These are phyloP conservation scores for Podaxis sp. DNA, from an alignment of 768 basidiomycete species.

Conservation along the genomic window DNA sequence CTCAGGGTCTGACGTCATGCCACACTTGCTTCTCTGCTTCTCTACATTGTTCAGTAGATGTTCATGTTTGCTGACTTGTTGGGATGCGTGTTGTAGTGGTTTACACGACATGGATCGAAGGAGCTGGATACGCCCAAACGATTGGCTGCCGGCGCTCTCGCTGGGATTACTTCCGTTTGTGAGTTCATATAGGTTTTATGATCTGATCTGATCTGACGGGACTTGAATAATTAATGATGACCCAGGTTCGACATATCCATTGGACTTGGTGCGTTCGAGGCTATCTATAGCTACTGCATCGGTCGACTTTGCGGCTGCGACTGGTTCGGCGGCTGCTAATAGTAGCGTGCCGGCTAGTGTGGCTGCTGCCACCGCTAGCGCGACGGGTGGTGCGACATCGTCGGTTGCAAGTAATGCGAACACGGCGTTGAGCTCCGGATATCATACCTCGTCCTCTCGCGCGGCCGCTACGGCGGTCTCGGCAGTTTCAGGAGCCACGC, in stretches of 20 bases:
- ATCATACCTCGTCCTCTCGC: conserved; percentile 52
- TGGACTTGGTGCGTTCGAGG: conserved; percentile 91
- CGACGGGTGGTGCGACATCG: conserved; percentile 25
- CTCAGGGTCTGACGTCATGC: conserved; percentile 30
- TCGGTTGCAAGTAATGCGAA: conserved; percentile 25
- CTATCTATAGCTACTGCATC: conserved; percentile 94
- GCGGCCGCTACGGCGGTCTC: conserved; percentile 31
- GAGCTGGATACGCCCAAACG: conserved; percentile 89
- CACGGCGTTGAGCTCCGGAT: conserved; percentile 45
- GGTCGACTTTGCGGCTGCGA: conserved; percentile 22
- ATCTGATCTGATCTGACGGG: background rate
- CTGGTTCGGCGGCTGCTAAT: conserved; percentile 17
- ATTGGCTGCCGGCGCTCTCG: conserved; percentile 82
- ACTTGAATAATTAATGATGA: background rate
- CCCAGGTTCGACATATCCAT: conserved; percentile 82
- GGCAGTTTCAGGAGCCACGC: conserved; percentile 19
- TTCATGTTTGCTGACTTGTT: background rate
- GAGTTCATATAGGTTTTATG: conserved; percentile 32
- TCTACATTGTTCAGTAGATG: background rate
- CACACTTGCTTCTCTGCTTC: background rate
- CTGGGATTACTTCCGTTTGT: conserved; percentile 96
- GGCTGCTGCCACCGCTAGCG: conserved; percentile 22
- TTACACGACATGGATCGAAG: conserved; percentile 66
- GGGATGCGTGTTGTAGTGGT: conserved; percentile 45
- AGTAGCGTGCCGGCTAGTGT: conserved; percentile 24